phyloP scores from a whole-genome alignment of 2,329 filamentous ascomycete species.

The Pseudogymnoascus sp. region DNA sequence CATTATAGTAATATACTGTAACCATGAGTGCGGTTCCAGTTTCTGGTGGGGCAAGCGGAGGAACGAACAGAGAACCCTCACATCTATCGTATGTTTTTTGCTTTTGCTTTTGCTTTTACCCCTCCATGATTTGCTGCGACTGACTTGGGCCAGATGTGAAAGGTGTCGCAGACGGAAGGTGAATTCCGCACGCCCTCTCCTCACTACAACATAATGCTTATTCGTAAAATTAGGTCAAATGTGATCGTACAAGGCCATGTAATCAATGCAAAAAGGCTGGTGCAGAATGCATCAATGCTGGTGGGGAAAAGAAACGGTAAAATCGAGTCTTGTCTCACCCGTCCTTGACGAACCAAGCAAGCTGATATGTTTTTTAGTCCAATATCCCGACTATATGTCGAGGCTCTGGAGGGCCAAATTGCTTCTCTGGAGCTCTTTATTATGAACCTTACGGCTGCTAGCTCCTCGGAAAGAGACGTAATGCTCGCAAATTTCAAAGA shows the following conservation, averaged over 20 bases:
- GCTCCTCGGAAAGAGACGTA: conserved; percentile 32
- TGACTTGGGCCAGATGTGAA: conserved; percentile 30
- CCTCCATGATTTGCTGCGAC: neutral
- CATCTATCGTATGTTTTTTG: conserved; percentile 3
- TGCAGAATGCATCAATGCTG: conserved; percentile 33
- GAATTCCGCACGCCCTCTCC: conserved; percentile 4
- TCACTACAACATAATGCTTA: neutral
- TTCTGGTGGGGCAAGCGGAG: neutral
- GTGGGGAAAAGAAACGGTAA: conserved; percentile 37
- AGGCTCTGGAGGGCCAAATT: conserved; percentile 40
- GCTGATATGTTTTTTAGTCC: conserved; percentile 27
- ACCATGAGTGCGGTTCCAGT: conserved; percentile 5
- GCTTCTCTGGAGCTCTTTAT: conserved; percentile 39
- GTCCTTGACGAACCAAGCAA: neutral
- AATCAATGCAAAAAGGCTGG: conserved; percentile 38
- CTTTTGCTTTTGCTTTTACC: neutral
- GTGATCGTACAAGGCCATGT: conserved; percentile 43
- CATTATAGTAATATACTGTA: neutral
- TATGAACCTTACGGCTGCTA: conserved; percentile 35
- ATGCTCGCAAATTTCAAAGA: conserved; percentile 34
- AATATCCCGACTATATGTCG: conserved; percentile 38
- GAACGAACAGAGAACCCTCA: conserved; percentile 1
- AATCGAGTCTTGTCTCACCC: neutral
- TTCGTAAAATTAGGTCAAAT: conserved; percentile 40
- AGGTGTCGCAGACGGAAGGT: conserved; percentile 38